A percentile compares a stretch with the other conserved stretches of the same genome.
Conservation (phyloP, 1,284 basidiomycete genomes). For the Tilletia indica region DNA sequence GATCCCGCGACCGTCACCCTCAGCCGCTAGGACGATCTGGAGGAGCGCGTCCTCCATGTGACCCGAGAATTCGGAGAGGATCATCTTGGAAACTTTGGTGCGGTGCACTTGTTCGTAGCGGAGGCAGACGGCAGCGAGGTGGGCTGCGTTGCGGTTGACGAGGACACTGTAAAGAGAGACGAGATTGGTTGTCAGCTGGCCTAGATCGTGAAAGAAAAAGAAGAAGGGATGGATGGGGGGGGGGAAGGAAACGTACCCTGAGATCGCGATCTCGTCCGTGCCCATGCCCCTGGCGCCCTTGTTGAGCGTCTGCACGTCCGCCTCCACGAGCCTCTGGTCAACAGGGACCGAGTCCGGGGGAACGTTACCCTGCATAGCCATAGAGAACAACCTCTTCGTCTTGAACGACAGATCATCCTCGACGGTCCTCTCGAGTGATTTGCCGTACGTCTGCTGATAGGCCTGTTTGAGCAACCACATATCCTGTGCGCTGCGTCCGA, state of each 20-base stretch:
- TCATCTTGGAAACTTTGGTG: slow-evolving; percentile 37
- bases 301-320: slow-evolving; percentile 32
- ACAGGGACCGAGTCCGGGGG: slow-evolving; percentile 41
- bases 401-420: slow-evolving; percentile 53
- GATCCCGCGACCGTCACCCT: slow-evolving; percentile 47
- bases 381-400: slow-evolving; percentile 49
- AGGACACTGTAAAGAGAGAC: slow-evolving; percentile 37
- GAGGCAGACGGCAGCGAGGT: slow-evolving; percentile 48
- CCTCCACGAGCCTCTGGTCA: slow-evolving; percentile 33
- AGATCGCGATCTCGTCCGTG: slow-evolving; percentile 41
- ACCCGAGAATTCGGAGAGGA: slow-evolving; percentile 49
- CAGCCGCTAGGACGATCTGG: slow-evolving; percentile 51
- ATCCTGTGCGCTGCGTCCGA: slow-evolving; percentile 48
- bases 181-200: not conserved
- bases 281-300: slow-evolving; percentile 37
- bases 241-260: slow-evolving; percentile 20
- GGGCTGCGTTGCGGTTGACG: slow-evolving; percentile 44
- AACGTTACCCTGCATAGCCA: slow-evolving; percentile 49
- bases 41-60: slow-evolving; percentile 51
- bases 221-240: not conserved
- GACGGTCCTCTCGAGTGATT: slow-evolving; percentile 49
- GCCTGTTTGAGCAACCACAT: slow-evolving; percentile 51
- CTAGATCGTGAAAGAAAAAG: not conserved
- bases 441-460: slow-evolving; percentile 42
- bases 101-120: slow-evolving; percentile 42